Evolutionary conservation across 1,139 yeast genomes (phyloP).

Genomic region (Meyerozyma carpophila): DNA sequence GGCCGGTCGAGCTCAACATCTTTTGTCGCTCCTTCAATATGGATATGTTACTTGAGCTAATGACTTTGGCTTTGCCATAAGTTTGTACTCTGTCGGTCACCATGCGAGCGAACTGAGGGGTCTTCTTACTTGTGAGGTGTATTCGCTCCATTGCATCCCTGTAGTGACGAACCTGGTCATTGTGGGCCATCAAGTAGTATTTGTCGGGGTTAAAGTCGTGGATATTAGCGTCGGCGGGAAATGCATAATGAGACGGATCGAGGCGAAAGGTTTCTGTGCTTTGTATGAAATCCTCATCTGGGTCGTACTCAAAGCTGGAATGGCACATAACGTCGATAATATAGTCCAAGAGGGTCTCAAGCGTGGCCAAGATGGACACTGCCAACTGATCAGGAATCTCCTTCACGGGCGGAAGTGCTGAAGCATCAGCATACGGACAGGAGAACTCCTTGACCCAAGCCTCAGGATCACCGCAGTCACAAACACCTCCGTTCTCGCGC

Average conservation of each 20-base stretch:
- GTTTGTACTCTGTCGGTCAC: slow-evolving; percentile 59
- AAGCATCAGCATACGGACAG: slow-evolving; percentile 26
- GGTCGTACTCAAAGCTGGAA: slow-evolving; percentile 34
- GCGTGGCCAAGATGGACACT: slow-evolving; percentile 33
- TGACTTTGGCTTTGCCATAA: slow-evolving; percentile 66
- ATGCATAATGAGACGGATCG: slow-evolving; percentile 29
- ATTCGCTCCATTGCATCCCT: slow-evolving; percentile 70
- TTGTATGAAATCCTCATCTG: slow-evolving; percentile 20
- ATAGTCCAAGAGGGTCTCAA: slow-evolving; percentile 62
- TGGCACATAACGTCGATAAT: slow-evolving; percentile 64
- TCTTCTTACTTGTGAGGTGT: slow-evolving; percentile 58
- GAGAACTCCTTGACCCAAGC: slow-evolving; percentile 43
- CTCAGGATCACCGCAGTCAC: slow-evolving; percentile 63
- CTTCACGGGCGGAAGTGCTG: slow-evolving; percentile 1
- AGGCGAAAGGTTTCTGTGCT: slow-evolving; percentile 25
- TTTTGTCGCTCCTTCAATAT: slow-evolving; percentile 50
- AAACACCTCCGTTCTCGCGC: slow-evolving; percentile 83
- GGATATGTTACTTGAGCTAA: slow-evolving; percentile 48
- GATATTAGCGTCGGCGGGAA: slow-evolving; percentile 19
- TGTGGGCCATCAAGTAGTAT: slow-evolving; percentile 61
- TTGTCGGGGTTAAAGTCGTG: slow-evolving; percentile 44
- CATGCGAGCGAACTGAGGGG: slow-evolving; percentile 67
- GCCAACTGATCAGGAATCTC: slow-evolving; percentile 32
- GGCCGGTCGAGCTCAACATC: slow-evolving; percentile 52
- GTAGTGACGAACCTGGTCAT: slow-evolving; percentile 74